These are phyloP conservation scores for Penicillium sp. DNA, from an alignment of 2,329 filamentous ascomycete species.

Conservation along the genomic window DNA sequence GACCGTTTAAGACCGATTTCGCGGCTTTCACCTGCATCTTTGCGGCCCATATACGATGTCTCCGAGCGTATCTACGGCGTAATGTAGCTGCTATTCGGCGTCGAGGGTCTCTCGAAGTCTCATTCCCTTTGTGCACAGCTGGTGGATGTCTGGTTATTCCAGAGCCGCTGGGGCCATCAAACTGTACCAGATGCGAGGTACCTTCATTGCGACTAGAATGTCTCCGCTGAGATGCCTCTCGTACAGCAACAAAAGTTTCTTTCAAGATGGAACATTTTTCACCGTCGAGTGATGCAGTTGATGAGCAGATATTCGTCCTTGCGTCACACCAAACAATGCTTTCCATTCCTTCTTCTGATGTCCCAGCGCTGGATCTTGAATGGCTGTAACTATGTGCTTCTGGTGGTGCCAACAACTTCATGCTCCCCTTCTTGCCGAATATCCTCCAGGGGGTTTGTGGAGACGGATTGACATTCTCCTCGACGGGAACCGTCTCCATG, in stretches of 20 bases:
- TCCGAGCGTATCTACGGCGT: conserved; percentile 17
- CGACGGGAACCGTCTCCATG: neutral
- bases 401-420: neutral
- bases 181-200: neutral
- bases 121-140: neutral
- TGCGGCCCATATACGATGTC: conserved; percentile 39
- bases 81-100: neutral
- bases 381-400: neutral
- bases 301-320: neutral
- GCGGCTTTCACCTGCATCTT: conserved; percentile 35
- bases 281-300: neutral
- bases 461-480: neutral
- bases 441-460: neutral
- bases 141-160: neutral
- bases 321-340: neutral
- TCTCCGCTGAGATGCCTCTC: neutral
- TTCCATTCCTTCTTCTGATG: neutral
- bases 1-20: conserved; percentile 11
- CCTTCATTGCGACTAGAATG: neutral
- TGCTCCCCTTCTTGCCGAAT: neutral
- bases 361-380: neutral
- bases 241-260: neutral
- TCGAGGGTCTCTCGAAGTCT: neutral
- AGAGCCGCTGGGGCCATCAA: neutral
- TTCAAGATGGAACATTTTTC: neutral